Base-by-base conservation (phyloP, 1,284 basidiomycete species). In the Thelephora terrestris region DNA sequence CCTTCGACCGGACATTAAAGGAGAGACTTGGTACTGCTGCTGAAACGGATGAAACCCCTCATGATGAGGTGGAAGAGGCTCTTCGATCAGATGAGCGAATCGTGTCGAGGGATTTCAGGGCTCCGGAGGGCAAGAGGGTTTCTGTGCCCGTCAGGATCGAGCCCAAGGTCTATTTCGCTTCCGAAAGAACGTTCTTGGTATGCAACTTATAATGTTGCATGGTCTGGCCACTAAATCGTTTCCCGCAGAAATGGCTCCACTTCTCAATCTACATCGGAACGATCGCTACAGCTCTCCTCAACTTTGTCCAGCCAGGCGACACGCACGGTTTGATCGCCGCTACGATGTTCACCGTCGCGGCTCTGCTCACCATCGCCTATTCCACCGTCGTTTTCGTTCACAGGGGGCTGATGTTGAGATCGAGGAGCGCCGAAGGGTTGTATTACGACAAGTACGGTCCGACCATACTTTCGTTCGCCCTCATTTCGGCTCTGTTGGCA, bases 141-240 rank as follows among this genome's bases (percentile, higher is more conserved):
- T 20, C 91, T 1, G 79, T 99, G 1, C 94, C 95, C 32, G 85
- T 99, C 29, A 80, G 95, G 46, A 79, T 99, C 49, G 95, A 99
- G 68, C 95, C 95, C 34, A 99, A 99, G 69, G 93, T 96, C 6
- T 96, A 96, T 63, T 99, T 98, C 64, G 95, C 95, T 3, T 89
- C 90, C 43, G 95, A 97, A 65, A 75, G 92, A 50, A 94, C 91
- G n/a, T 91, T 88, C 71, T 62, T 90, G 64, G 86, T 85, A 60
- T 61, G 80, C 16, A n/a, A 12, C 44, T 21, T 29, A 7, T 6
- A 29, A 34, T 44, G 32, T 14, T 7, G n/a, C n/a, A 14, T 25
- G 49, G 25, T 27, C 39, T 20, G 24, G 6, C 20, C 29, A 21
- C 6, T 21, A 17, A 18, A n/a, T 24, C 32, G 3, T 27, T 52